phyloP scores from a whole-genome alignment of 352 stramenopile genomes.

The Pythium myriotylum region DNA sequence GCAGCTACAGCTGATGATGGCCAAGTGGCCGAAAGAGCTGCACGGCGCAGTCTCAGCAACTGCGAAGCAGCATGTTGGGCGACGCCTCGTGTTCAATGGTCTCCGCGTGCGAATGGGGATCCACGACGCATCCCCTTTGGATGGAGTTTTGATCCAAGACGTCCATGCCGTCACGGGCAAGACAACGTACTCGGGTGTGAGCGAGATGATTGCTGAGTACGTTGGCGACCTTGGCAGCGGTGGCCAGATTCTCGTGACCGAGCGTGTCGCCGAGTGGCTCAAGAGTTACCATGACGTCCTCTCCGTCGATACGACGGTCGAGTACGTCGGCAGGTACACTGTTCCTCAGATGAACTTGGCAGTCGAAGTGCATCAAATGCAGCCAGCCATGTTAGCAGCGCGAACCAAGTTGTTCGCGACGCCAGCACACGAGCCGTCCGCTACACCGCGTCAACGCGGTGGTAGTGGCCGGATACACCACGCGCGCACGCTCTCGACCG shows the following conservation, averaged over 20 bases:
- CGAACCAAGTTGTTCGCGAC: neutral
- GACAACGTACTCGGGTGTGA: conserved; percentile 25
- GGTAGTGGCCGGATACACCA: neutral
- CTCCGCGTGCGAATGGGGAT: conserved; percentile 41
- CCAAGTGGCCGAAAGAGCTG: conserved; percentile 65
- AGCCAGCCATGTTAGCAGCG: conserved; percentile 21
- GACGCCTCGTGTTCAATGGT: conserved; percentile 27
- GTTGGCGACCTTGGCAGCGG: conserved; percentile 32
- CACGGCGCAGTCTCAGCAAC: conserved; percentile 49
- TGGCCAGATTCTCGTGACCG: conserved; percentile 34
- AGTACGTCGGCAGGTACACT: conserved; percentile 35
- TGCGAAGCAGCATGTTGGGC: conserved; percentile 26
- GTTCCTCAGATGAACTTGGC: conserved; percentile 40
- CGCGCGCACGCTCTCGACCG: neutral
- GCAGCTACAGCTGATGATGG: conserved; percentile 32
- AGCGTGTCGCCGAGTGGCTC: conserved; percentile 27
- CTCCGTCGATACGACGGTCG: conserved; percentile 20
- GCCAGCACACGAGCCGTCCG: neutral
- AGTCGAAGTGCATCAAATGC: conserved; percentile 44
- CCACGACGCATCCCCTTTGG: conserved; percentile 12
- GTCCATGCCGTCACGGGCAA: conserved; percentile 32
- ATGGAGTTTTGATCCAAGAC: conserved; percentile 21
- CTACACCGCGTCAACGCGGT: neutral
- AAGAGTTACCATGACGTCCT: conserved; percentile 6
- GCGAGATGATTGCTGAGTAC: conserved; percentile 29